Base-by-base conservation (phyloP, 305 asterid genomes). In the Nicotiana rustica region DNA sequence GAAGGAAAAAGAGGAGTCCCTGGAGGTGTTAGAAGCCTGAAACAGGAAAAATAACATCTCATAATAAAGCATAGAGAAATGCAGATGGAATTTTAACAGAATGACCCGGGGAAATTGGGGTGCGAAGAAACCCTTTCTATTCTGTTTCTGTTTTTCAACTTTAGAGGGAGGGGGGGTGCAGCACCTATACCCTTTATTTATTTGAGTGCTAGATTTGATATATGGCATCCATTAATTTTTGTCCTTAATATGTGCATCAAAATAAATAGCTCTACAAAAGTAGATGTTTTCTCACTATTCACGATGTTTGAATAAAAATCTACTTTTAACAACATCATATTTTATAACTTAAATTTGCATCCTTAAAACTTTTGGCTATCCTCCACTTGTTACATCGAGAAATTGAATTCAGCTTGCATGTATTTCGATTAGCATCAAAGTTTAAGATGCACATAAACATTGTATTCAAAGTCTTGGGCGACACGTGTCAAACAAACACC, bases 21-120 rank as follows among this genome's bases (percentile, higher is more conserved):
- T 36, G 99, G 99, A 85, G 99, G 98, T n/a, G 99, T 93, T 68
- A 96, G 85, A 81, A 96, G 98, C 98, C 98, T 96, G 97, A 86
- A 88, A 85, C 85, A 21, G 82, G 76, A 62, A 83, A 44, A 49
- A 75, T 52, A 8, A 52, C 65, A 75, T 75, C 65, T 75, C 80
- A 75, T 25, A 29, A 52, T 52, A 75, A 75, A 29, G 65, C 64
- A 75, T 7, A 29, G 10, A 52, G 29, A 49, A 52, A 1, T 25
- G 25, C 65, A 75, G 14, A 75, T 29, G 55, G 47, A n/a, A 52
- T 15, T 49, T 52, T 29, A 47, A 73, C 13, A 73, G 79, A 73
- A 47, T 29, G 5, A 25, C 15, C 15, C 0, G 9, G 80, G 79
- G 65, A 29, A 52, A 75, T 44, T 44, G 49, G 49, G 49, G 49